phyloP scores from a whole-genome alignment of 1,284 basidiomycete genomes.

The Ceraceosorus guamensis region DNA sequence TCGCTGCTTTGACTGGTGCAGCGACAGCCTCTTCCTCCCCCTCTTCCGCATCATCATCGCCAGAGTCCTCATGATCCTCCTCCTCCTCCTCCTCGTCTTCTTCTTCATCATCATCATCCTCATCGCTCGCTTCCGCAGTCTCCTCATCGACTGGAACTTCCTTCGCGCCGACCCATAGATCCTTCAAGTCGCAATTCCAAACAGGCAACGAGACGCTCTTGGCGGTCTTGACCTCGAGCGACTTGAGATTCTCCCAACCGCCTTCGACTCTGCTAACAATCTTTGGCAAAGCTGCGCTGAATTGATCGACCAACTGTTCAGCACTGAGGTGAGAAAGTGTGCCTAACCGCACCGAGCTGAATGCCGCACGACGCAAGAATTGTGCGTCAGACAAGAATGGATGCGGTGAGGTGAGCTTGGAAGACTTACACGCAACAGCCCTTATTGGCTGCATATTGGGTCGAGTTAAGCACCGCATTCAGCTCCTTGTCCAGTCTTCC shows the following conservation, averaged over 20 bases:
- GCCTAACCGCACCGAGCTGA: slow-evolving; percentile 76
- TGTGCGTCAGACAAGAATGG: background rate
- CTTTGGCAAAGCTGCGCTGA: slow-evolving; percentile 70
- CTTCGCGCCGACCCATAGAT: slow-evolving; percentile 12
- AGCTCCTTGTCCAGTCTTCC: slow-evolving; percentile 70
- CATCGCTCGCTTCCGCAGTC: background rate
- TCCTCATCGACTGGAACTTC: background rate
- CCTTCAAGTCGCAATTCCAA: slow-evolving; percentile 67
- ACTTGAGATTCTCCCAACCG: slow-evolving; percentile 86
- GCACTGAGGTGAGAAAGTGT: slow-evolving; percentile 63
- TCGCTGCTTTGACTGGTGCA: no score
- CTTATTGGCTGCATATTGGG: slow-evolving; percentile 70
- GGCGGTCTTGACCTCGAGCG: slow-evolving; percentile 82
- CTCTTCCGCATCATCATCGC: no score
- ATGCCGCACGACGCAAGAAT: background rate
- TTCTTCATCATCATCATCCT: background rate
- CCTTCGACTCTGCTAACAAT: slow-evolving; percentile 62
- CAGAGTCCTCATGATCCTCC: background rate
- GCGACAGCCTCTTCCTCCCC: no score
- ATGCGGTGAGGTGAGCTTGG: background rate
- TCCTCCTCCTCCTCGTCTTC: background rate
- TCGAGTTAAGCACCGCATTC: slow-evolving; percentile 79
- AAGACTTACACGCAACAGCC: slow-evolving; percentile 22
- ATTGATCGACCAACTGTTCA: slow-evolving; percentile 69
- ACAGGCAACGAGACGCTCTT: slow-evolving; percentile 77